Conservation (phyloP, 208 protist genomes). For the Crithidia expoeki region DNA sequence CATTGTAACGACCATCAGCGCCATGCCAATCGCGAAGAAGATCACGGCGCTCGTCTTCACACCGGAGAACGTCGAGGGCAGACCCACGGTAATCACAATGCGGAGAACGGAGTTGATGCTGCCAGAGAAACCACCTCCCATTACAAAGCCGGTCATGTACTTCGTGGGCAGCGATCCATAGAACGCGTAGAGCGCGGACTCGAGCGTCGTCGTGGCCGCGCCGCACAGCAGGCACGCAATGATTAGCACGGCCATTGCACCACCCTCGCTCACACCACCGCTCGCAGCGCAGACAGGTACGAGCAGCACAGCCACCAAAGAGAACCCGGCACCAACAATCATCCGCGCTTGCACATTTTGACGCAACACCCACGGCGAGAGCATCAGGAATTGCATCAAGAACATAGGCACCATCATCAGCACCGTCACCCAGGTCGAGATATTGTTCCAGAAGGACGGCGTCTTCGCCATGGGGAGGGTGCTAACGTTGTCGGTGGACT, state of each 20-base stretch:
- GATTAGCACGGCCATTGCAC: constrained; percentile 38
- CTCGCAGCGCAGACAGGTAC: constrained; percentile 38
- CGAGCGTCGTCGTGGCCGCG: constrained; percentile 31
- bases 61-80: constrained; percentile 40
- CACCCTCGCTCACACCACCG: constrained; percentile 36
- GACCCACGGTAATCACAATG: constrained; percentile 43
- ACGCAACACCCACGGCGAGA: constrained; percentile 39
- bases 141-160: constrained; percentile 45
- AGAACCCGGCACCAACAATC: constrained; percentile 29
- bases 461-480: constrained; percentile 32
- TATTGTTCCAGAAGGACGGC: constrained; percentile 36
- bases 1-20: constrained; percentile 43
- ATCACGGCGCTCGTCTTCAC: constrained; percentile 52
- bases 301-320: constrained; percentile 40
- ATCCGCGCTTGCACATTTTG: constrained; percentile 46
- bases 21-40: constrained; percentile 50
- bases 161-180: constrained; percentile 41
- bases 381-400: no score
- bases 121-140: constrained; percentile 53
- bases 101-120: constrained; percentile 46
- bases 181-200: constrained; percentile 39
- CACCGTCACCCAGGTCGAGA: constrained; percentile 47
- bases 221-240: constrained; percentile 36
- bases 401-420: constrained; percentile 51
- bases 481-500: constrained; percentile 45